Percentiles rank a stretch among this genome's conserved stretches.
These are phyloP conservation scores for Alternaria conjuncta DNA, from an alignment of 2,329 filamentous ascomycete genomes.

Conservation along the genomic window DNA sequence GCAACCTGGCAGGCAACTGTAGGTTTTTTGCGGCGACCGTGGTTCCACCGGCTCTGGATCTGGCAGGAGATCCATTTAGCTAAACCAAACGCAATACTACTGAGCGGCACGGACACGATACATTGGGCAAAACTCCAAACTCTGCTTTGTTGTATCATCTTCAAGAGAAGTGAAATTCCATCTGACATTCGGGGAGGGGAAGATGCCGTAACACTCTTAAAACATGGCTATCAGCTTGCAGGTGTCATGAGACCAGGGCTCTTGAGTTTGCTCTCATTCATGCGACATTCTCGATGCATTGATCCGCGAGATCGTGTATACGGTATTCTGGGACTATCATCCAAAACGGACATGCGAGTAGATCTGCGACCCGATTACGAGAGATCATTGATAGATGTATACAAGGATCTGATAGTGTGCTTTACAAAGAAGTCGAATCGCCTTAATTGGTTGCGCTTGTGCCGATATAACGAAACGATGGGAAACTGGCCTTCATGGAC, in stretches of 20 bases:
- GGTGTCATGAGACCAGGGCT: not conserved
- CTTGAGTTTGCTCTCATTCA: not conserved
- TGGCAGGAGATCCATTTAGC: not conserved
- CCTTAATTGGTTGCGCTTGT: not conserved
- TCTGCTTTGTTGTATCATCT: not conserved
- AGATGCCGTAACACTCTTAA: not conserved
- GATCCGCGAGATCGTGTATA: slow-evolving; percentile 1
- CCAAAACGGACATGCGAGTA: not conserved
- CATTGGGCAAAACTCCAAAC: not conserved
- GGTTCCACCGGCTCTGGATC: not conserved
- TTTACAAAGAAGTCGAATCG: not conserved
- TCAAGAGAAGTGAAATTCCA: not conserved
- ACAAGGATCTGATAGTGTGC: not conserved
- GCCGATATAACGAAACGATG: not conserved
- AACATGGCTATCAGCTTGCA: not conserved
- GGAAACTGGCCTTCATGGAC: not conserved
- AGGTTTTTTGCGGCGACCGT: not conserved
- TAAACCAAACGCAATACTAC: not conserved
- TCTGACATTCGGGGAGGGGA: not conserved
- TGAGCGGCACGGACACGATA: not conserved
- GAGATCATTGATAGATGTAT: not conserved
- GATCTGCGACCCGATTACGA: not conserved
- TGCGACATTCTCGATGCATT: not conserved
- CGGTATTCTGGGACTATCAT: not conserved
- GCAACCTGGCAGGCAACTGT: not conserved